Evolutionary conservation across 2,329 filamentous ascomycete genomes (phyloP), one percentile per base, ranked within the genome.

Genomic region (Diaporthe australafricana): DNA sequence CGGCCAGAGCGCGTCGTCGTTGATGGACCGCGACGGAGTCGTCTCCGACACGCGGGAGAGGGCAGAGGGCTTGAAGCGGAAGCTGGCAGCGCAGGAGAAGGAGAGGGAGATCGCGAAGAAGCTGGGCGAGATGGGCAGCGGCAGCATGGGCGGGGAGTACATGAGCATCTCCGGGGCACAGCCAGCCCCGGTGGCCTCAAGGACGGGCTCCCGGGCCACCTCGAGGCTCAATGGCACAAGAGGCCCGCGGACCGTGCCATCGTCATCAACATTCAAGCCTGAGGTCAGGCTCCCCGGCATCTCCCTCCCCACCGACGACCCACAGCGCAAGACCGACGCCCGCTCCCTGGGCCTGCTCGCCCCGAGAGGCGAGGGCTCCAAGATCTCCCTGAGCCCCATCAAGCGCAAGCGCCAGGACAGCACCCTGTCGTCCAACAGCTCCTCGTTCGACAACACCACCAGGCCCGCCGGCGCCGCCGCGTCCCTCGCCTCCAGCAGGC

Each of bases 71-170:
- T 81, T 93, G 75, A 91, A 90, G 74, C 87, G 90, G 70, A 87
- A 88, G 4, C 83, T 95, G 7, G 88, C 90, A 7, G 88, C 88
- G 17, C 88, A 90, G 76, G 92, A 95, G 80, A 92, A 89, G 77
- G 94, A 96, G 80, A 86, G 90, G 25, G 91, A 94, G 30, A 87
- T 96, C 62, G 92, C 91, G 75, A 90, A 89, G 78, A 90, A 89
- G 75, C 85, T 96, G 2, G 89, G 89, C 12, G 84, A 88, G 65
- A 84, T 91, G 72, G 92, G 92, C 12, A 87, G 84, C 62, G 60
- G 52, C 25, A 91, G 91, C 7, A 87, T 92, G 0, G 93, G 93
- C 2, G 88, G 86, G 57, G 92, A 94, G 73, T 95, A 95, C 80
- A 91, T 95, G 87, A 86, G 83, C 68, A 81, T 79, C 25, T 70